Evolutionary conservation across 192 early-diverging fungal genomes (phyloP), one percentile per base, ranked within the genome.

Genomic region (Gryganskiella cystojenkinii): DNA sequence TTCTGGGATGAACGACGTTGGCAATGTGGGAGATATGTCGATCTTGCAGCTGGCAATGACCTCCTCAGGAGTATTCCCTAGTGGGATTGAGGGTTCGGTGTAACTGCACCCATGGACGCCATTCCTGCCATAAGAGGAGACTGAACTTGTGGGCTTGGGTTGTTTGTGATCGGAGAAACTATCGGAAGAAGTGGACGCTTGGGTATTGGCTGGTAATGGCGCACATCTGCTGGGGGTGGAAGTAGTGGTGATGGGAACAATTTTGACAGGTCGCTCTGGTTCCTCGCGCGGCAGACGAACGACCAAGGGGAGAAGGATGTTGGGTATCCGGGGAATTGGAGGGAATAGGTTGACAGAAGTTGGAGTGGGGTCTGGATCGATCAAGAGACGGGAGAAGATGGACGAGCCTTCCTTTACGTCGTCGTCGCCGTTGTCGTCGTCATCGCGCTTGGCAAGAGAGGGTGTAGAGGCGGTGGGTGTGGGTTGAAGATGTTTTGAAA

Each of bases 321-420:
- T 60, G 34, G 67, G 67, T n/a, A 59, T 59, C 3, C 19, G 4
- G 15, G 67, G 67, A 5, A 51, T 34, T 15, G 49, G 15, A 43
- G 56, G 52, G 4, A 14, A 30, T 14, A 55, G 64, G 8, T 55
- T 31, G 27, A 55, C 11, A n/a, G n/a, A 10, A 44, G 37, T 40
- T 9, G 37, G 37, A 9, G 37, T 40, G 5, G 25, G 43, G 24
- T 4, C 27, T 4, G 58, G 50, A 22, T 64, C 37, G 50, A 53
- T 33, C 17, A 52, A 3, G 2, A 52, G 15, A 9, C 33, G 13
- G n/a, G 37, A 45, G 58, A 25, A 4, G 8, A n/a, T 45, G 43
- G 58, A 45, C 10, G 55, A n/a, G 13, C 35, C n/a, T n/a, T 28
- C 13, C 53, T 54, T n/a, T n/a, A n/a, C n/a, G n/a, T n/a, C n/a